Evolutionary conservation across 106 monocot genomes (phyloP).

Genomic region (Alisma plantagoaquatica): DNA sequence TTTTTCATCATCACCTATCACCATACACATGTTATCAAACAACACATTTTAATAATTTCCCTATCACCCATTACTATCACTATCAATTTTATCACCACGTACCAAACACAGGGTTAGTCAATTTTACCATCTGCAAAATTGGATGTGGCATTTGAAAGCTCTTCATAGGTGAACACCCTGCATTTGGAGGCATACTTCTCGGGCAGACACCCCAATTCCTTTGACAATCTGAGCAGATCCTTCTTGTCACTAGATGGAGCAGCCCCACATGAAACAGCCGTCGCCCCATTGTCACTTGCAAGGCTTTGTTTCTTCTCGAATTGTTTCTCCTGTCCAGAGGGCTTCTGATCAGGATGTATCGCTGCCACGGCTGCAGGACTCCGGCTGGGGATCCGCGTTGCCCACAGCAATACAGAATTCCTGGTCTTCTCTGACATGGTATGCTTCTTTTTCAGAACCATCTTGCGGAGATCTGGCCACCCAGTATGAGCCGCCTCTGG

Average conservation of each 20-base stretch:
- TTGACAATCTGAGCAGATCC: too few species aligned
- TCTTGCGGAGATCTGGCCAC: conserved; percentile 11
- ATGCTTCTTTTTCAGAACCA: conserved; percentile 6
- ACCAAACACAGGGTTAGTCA: too few species aligned
- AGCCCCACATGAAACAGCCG: too few species aligned
- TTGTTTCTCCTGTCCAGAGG: conserved; percentile 2
- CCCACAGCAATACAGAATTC: conserved; percentile 16
- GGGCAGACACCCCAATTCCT: conserved; percentile 25
- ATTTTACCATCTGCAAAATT: conserved; percentile 40
- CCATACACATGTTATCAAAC: too few species aligned
- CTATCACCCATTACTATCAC: too few species aligned
- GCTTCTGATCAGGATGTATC: conserved; percentile 23
- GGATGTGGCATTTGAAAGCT: conserved; percentile 31
- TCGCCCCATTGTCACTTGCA: neutral
- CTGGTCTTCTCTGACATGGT: conserved; percentile 4
- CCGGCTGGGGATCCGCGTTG: conserved; percentile 10
- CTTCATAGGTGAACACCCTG: conserved; percentile 32
- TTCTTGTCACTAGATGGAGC: too few species aligned
- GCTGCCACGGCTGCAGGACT: conserved; percentile 8
- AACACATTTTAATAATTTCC: too few species aligned
- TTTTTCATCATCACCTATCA: too few species aligned
- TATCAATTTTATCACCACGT: too few species aligned
- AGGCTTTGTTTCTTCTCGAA: neutral
- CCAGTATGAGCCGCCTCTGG: too few species aligned
- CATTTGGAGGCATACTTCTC: conserved; percentile 41